Conservation (phyloP, 1,284 basidiomycete genomes). For the Leccinum glutinopallens region DNA sequence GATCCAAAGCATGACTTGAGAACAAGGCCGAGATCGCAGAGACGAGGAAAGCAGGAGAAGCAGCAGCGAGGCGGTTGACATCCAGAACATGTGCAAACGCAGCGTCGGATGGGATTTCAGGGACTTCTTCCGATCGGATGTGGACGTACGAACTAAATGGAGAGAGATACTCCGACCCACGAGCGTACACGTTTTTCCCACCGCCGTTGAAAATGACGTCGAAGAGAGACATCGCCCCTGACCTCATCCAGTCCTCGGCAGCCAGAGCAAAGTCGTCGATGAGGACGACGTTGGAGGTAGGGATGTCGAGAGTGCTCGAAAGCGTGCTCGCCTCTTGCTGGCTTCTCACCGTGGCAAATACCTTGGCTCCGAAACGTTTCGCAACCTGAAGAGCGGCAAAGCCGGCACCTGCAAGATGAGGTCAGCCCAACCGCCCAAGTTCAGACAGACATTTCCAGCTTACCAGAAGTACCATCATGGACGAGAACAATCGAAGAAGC, state of each 20-base stretch:
- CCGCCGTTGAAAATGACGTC: conserved; percentile 30
- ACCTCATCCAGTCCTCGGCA: conserved; percentile 16
- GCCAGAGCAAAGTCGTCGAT: conserved; percentile 20
- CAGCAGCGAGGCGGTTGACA: conserved; percentile 21
- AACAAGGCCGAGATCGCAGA: conserved; percentile 20
- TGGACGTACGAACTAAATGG: conserved; percentile 32
- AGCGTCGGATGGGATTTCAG: conserved; percentile 22
- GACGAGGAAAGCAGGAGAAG: conserved; percentile 19
- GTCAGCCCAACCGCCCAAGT: conserved; percentile 11
- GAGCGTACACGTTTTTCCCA: conserved; percentile 24
- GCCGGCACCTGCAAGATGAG: conserved; percentile 18
- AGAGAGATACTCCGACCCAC: conserved; percentile 26
- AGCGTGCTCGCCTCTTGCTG: conserved; percentile 17
- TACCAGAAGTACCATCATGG: conserved; percentile 33
- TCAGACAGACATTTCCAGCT: background rate
- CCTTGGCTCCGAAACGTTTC: conserved; percentile 22
- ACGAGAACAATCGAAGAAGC: conserved; percentile 29
- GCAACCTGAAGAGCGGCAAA: conserved; percentile 27
- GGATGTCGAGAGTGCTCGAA: conserved; percentile 17
- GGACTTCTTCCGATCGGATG: conserved; percentile 20
- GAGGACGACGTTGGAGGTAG: conserved; percentile 13
- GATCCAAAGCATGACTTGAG: conserved; percentile 18
- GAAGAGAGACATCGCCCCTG: conserved; percentile 22
- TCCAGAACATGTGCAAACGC: conserved; percentile 24
- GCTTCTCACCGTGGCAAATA: conserved; percentile 25